phyloP scores from a whole-genome alignment of 257 asterid genomes.

The Paulownia fortunei region DNA sequence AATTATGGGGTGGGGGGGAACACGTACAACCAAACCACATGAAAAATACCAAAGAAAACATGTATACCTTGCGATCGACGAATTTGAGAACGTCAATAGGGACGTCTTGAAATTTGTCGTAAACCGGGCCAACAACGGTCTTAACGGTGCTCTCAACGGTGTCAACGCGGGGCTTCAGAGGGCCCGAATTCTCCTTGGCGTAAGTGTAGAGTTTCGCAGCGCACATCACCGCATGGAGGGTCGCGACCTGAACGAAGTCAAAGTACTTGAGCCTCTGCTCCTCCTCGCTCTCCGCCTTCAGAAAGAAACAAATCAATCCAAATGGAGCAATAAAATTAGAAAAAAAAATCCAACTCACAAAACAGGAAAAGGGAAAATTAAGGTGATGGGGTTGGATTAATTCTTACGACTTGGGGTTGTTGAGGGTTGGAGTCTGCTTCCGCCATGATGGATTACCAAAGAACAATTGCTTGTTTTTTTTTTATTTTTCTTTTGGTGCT shows the following conservation, averaged over 20 bases:
- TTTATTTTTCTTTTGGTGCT: not conserved
- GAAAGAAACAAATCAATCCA: not conserved
- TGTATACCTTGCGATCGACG: slow-evolving; percentile 87
- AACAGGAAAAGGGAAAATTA: not conserved
- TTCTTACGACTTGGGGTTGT: slow-evolving; percentile 38
- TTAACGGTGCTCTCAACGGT: slow-evolving; percentile 87
- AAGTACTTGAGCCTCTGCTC: slow-evolving; percentile 69
- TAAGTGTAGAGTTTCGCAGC: slow-evolving; percentile 65
- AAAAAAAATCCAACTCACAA: not conserved
- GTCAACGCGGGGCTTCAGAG: slow-evolving; percentile 80
- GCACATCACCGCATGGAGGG: slow-evolving; percentile 58
- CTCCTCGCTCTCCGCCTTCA: slow-evolving; percentile 58
- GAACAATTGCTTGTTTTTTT: not conserved
- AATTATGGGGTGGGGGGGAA: not conserved
- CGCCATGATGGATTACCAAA: slow-evolving; percentile 36
- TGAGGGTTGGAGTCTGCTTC: slow-evolving; percentile 35
- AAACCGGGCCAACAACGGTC: slow-evolving; percentile 80
- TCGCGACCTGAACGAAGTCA: slow-evolving; percentile 73
- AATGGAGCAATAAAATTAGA: not conserved
- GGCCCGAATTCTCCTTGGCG: slow-evolving; percentile 89
- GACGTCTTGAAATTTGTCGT: slow-evolving; percentile 58
- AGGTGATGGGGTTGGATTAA: not conserved
- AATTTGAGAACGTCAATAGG: slow-evolving; percentile 74
- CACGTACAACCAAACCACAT: not conserved
- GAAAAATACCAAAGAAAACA: not conserved